These are phyloP conservation scores for Wallacemonas sp. DNA, from an alignment of 208 protist species.

Conservation along the genomic window DNA sequence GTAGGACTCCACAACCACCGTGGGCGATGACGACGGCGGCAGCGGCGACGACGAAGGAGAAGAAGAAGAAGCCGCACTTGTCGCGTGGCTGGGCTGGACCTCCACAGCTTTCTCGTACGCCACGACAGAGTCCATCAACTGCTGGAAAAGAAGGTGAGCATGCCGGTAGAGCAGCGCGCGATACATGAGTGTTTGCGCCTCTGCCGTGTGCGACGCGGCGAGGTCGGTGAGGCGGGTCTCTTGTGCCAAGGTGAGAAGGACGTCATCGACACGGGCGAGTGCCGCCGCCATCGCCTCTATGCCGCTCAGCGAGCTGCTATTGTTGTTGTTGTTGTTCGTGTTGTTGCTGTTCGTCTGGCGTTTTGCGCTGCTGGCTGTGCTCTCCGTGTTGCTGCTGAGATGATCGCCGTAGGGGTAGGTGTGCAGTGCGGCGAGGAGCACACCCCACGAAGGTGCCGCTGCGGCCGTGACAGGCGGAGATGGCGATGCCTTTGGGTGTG, in stretches of 20 bases:
- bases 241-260: neutral
- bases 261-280: constrained; percentile 1
- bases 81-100: neutral
- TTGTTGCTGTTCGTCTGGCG: neutral
- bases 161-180: constrained; percentile 15
- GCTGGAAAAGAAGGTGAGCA: constrained; percentile 11
- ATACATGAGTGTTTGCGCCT: constrained; percentile 22
- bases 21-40: too few species aligned
- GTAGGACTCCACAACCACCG: neutral
- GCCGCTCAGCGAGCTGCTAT: neutral
- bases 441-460: constrained; percentile 6
- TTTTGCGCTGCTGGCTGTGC: too few species aligned
- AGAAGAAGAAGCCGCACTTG: too few species aligned
- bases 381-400: too few species aligned
- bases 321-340: neutral
- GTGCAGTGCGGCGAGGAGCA: neutral
- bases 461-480: neutral
- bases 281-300: neutral
- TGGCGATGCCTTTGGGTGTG: neutral
- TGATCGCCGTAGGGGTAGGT: constrained; percentile 9
- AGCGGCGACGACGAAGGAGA: too few species aligned
- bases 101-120: neutral
- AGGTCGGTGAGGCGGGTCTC: constrained; percentile 11
- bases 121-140: constrained; percentile 10
- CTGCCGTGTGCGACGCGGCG: constrained; percentile 2